phyloP scores from a whole-genome alignment of 2,329 filamentous ascomycete genomes.

The Aspergillus sp. region DNA sequence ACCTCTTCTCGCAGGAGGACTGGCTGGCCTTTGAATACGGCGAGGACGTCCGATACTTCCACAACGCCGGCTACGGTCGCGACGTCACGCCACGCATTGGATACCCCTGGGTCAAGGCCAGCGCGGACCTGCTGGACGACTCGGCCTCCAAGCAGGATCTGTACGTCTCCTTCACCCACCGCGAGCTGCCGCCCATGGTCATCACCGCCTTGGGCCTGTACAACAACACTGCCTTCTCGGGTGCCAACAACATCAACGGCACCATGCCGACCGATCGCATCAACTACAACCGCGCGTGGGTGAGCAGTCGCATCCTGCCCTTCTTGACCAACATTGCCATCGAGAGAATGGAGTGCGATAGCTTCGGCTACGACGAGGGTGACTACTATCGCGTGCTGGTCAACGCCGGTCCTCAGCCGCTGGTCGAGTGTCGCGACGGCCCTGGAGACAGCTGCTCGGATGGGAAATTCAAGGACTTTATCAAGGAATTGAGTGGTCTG shows the following conservation, averaged over 20 bases:
- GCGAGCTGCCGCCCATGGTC: constrained; percentile 66
- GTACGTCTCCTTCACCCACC: constrained; percentile 68
- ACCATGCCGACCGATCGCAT: constrained; percentile 65
- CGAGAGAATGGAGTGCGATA: constrained; percentile 64
- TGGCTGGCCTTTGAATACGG: constrained; percentile 68
- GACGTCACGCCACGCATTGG: constrained; percentile 58
- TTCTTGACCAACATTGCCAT: constrained; percentile 67
- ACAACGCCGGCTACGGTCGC: constrained; percentile 66
- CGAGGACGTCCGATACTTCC: constrained; percentile 63
- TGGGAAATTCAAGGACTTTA: neutral
- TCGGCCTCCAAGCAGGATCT: constrained; percentile 52
- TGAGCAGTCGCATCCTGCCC: constrained; percentile 61
- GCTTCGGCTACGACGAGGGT: constrained; percentile 55
- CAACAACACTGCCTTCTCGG: constrained; percentile 63
- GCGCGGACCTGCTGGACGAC: constrained; percentile 51
- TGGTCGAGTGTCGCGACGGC: constrained; percentile 50
- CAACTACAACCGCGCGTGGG: constrained; percentile 65
- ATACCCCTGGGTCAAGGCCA: constrained; percentile 66
- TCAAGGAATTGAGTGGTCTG: neutral
- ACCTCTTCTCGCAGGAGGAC: constrained; percentile 60
- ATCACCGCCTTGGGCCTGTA: constrained; percentile 67
- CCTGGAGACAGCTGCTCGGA: constrained; percentile 50
- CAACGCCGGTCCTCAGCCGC: constrained; percentile 51
- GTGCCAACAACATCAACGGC: constrained; percentile 55
- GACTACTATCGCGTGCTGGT: constrained; percentile 55